Base-by-base conservation (phyloP, 1,139 yeast species). In the Sporopachydermia cereana region DNA sequence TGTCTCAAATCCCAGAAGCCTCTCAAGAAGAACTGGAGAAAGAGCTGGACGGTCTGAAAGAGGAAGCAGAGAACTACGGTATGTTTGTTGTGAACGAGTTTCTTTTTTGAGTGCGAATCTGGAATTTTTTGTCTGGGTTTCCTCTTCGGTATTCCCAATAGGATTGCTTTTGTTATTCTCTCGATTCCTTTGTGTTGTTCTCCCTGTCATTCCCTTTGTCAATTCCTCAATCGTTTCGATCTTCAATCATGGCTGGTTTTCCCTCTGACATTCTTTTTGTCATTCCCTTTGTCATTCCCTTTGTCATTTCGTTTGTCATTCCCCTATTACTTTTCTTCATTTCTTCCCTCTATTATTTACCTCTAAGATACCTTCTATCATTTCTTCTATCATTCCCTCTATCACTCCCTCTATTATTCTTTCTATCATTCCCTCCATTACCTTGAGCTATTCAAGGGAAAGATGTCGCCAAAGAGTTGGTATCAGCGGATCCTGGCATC, bases 1-100 rank as follows among this genome's bases (percentile, higher is more conserved):
- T 18, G 45, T 44, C 21, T 29, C 43, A n/a, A 43, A 25, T 42
- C 50, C 27, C 36, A 41, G 43, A 20, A 42, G 48, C 21, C 45
- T 44, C 21, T 25, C 43, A n/a, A 43, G 47, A 34, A 43, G 44
- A 14, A 43, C 39, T 17, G 27, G 45, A 34, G 9, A 20, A 7
- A n/a, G 39, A 34, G 17, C 17, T 34, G 17, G 22, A 34, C 22
- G 39, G 39, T 9, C 22, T 34, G 22, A 34, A 34, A 34, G 39
- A 34, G 9, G 39, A 34, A 20, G 39, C 39, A 7, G 22, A 34
- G 17, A 21, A 34, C 22, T 34, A 16, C n/a, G 39, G n/a, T 7
- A 34, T n/a, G n/a, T n/a, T n/a, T n/a, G n/a, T n/a, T n/a, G n/a
- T n/a, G n/a, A n/a, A n/a, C n/a, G n/a, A n/a, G n/a, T n/a, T n/a